phyloP scores from a whole-genome alignment of 257 asterid species.

The Anisodus acutangulus region DNA sequence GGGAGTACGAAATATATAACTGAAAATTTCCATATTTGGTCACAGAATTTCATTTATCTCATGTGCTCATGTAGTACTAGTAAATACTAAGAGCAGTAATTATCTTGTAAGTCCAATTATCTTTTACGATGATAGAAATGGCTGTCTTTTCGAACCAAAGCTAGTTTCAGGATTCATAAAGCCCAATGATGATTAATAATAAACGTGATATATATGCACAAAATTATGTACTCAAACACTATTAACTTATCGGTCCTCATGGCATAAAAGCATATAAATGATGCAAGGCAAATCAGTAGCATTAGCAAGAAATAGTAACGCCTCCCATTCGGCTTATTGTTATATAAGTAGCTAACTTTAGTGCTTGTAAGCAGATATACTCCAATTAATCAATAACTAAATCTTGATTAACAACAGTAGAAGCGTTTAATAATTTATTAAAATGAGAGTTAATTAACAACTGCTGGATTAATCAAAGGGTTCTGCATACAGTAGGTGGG shows the following conservation, averaged over 20 bases:
- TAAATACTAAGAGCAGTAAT: too few species aligned
- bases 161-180: not conserved
- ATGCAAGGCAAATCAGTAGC: not conserved
- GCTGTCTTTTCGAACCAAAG: too few species aligned
- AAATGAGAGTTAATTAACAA: not conserved
- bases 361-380: not conserved
- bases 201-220: too few species aligned
- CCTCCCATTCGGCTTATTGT: not conserved
- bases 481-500: slow-evolving; percentile 24
- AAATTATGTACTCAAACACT: too few species aligned
- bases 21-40: too few species aligned
- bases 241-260: too few species aligned
- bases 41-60: too few species aligned
- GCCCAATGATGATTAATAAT: not conserved
- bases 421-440: not conserved
- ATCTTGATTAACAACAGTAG: not conserved
- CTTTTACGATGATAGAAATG: too few species aligned
- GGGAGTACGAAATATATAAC: too few species aligned
- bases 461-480: not conserved
- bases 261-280: too few species aligned
- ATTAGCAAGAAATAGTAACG: not conserved
- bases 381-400: not conserved
- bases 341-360: not conserved
- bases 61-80: too few species aligned
- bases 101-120: too few species aligned